Percentiles rank a stretch among this genome's conserved stretches.
phyloP scores from a whole-genome alignment of 768 basidiomycete genomes.

The Tephrocybe sp. region DNA sequence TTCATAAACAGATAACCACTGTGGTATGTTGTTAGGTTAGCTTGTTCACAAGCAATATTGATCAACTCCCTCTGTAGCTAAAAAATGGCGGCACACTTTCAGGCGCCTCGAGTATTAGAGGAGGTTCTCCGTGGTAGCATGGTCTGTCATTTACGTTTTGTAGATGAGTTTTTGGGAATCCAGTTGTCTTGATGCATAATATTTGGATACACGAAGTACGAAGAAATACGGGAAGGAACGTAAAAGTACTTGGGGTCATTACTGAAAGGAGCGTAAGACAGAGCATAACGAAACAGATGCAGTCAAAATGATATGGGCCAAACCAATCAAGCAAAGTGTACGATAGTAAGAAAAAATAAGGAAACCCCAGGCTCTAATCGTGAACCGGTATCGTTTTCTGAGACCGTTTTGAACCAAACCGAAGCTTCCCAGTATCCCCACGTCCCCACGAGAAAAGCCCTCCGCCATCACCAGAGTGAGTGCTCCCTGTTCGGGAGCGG shows the following conservation, averaged over 20 bases:
- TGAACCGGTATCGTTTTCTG: conserved; percentile 38
- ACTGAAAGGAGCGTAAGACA: conserved; percentile 29
- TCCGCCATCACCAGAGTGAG: conserved; percentile 63
- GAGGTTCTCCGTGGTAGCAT: conserved; percentile 40
- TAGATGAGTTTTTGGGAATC: conserved; percentile 24
- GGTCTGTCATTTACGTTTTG: neutral
- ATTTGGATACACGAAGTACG: conserved; percentile 19
- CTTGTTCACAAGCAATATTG: neutral
- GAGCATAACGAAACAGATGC: conserved; percentile 20
- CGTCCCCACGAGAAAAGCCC: conserved; percentile 71
- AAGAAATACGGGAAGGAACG: conserved; percentile 24
- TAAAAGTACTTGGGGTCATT: conserved; percentile 25
- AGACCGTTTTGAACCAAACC: conserved; percentile 72
- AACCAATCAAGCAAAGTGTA: conserved; percentile 19
- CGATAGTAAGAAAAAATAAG: conserved; percentile 11
- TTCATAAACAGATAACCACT: conserved; percentile 48
- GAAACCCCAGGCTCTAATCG: conserved; percentile 20
- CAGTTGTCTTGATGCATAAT: conserved; percentile 26
- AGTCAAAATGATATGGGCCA: conserved; percentile 16
- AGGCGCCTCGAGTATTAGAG: conserved; percentile 33
- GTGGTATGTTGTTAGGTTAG: conserved; percentile 33
- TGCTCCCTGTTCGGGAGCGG: conserved; percentile 75
- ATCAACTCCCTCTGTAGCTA: conserved; percentile 25
- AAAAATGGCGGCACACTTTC: conserved; percentile 38
- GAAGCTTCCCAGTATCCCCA: conserved; percentile 60